Evolutionary conservation across 345 rosid genomes (phyloP), one percentile per base, ranked within the genome.

Genomic region (Gossypium anomalum): DNA sequence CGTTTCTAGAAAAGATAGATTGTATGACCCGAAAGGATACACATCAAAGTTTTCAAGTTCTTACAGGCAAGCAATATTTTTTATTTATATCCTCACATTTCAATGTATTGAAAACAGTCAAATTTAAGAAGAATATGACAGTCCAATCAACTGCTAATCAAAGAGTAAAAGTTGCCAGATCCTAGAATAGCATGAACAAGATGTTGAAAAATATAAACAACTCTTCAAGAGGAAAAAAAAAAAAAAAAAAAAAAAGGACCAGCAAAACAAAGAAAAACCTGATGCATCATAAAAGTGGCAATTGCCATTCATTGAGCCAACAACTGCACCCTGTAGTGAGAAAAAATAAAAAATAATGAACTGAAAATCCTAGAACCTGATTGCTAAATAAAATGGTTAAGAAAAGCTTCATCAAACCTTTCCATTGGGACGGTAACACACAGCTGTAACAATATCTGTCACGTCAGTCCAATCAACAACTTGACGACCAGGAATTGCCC

Each of bases 381-480:
- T 61, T 51, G 43, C 47, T 27, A 23, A 20, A 51, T 56, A 56
- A 71, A 61, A 38, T 71, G 34, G 27, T 15, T 44, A 69, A 63
- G 41, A 55, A 57, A 47, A 57, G 1, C 61, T 77, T 67, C 67
- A 70, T n/a, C 68, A 22, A 52, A 85, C 86, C 89, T 83, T 80
- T 80, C 87, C 87, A 77, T 82, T 83, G 61, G 85, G 87, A 6
- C 56, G 67, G 60, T 78, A 82, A 67, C 84, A 76, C 45, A 82
- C 81, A 48, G 87, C 83, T 1, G 89, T 83, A 52, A 86, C 84
- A 55, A 86, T 86, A 52, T 86, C 83, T 23, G 53, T 77, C 45
- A 83, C 34, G 43, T 80, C 85, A 55, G 67, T 83, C 85, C 85
- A 86, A 67, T 79, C 87, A 82, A 86, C 82, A 73, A 86, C 87